Evolutionary conservation across 2,329 filamentous ascomycete species (phyloP), one percentile per base, ranked within the genome.

Genomic region (Ustulina deusta): DNA sequence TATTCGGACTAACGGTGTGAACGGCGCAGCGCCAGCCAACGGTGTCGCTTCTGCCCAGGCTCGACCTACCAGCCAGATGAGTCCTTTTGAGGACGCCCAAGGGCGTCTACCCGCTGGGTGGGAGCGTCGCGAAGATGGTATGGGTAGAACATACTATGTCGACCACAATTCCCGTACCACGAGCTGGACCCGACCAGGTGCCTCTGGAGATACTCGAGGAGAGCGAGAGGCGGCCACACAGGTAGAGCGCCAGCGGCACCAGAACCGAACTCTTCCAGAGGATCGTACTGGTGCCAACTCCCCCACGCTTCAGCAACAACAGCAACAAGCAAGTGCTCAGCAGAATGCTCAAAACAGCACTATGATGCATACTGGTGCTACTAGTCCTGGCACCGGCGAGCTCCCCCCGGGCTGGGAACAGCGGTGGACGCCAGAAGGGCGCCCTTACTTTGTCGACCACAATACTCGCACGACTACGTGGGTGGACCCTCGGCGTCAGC

Each of bases 381-480:
- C 96, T 20, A 97, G 93, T 72, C 93, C 95, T 61, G 96, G 96
- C 49, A 95, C 93, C 66, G 96, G 96, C 69, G 96, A 99, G 81
- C 89, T 99, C 68, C 96, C 96, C 44, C 91, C 95, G 22, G 93
- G 95, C 32, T 99, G 96, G 96, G 96, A 99, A 81, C 94, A 97
- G 80, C 87, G 96, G 74, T 94, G 93, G 81, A 99, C 96, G 0
- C 95, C 96, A 0, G 96, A 99, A 84, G 94, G 95, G 32, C 89
- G 96, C 58, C 88, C 95, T 9, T 99, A 99, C 81, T 99, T 97
- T 80, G 96, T 99, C 57, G 96, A 99, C 79, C 96, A 99, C 81
- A 99, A 98, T 79, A 98, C 96, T 10, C 89, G 96, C 72, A 98
- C 96, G 1, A 99, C 96, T 0, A 98, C 96, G 0, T 99, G 96